Base-by-base conservation (phyloP, 2,329 filamentous ascomycete genomes). In the Pseudopithomyces chartarum region DNA sequence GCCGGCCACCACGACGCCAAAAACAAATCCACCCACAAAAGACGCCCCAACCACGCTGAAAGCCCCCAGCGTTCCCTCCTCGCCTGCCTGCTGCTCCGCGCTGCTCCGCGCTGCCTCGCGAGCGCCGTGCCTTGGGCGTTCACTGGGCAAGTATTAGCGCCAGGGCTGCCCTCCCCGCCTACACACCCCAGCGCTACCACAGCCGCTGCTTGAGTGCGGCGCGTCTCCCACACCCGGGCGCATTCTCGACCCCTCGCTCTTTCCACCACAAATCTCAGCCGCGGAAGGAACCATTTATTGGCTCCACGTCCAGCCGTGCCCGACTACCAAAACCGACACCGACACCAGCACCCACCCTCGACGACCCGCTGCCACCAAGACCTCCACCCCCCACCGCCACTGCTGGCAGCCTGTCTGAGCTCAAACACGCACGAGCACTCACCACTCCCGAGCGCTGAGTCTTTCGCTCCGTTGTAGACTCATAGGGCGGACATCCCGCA, bases 101-200 rank as follows among this genome's bases (percentile, higher is more conserved):
- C 57, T 42, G 29, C n/a, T n/a, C n/a, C n/a, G n/a, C n/a, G n/a
- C n/a, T n/a, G n/a, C n/a, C n/a, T n/a, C n/a, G 23, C 44, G 32
- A 50, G 34, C 34, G 34, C 58, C 53, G 26, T 55, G 55, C 59
- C 59, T 22, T 61, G 55, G 47, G 60, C 65, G 45, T 68, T 69
- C 66, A 73, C 72, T 73, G 73, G 70, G 65, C 66, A 69, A 70
- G 70, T 71, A 54, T 74, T 70, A 73, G 71, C 72, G 72, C 72
- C 72, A 68, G 66, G 57, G 3, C 38, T 40, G 38, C 17, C 8
- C 38, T 15, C 57, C 60, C 62, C 63, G 65, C 67, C 63, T 65
- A 63, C 60, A 5, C n/a, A 17, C 61, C 62, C 65, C 58, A 70
- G 66, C 71, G 69, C 71, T 73, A 34, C 70, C 56, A 64, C 70